Evolutionary conservation across 371 early-diverging fungal species (phyloP), one percentile per base, ranked within the genome.

Genomic region (Coemansia sp.): DNA sequence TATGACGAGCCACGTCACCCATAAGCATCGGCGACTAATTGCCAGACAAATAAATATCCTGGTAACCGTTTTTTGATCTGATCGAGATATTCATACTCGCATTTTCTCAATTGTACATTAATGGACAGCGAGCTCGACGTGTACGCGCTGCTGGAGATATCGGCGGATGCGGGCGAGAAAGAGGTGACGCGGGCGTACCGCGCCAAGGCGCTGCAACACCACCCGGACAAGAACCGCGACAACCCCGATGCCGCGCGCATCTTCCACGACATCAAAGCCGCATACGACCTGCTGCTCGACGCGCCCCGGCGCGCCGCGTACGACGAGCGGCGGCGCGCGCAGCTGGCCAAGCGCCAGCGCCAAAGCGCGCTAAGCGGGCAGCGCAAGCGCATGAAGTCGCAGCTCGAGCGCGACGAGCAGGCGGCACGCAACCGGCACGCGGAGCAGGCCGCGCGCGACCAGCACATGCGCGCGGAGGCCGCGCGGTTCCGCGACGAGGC

Each of bases 171-270:
- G 2, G 75, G 83, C 5, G 75, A 77, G 9, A 69, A 79, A 16
- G 88, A 88, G 36, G 92, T 97, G 64, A 91, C 90, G 58, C 88
- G 87, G 64, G 93, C 93, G 18, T 98, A 91, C 75, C 86, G 91
- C 39, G 86, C 86, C 65, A 84, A 95, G 58, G 92, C 92, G 3
- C 81, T 93, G 54, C 79, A 84, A 32, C 80, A 77, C 66, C 92
- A 91, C 67, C 94, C 94, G 3, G 95, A 95, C 68, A 95, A 78
- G 58, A 78, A 78, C 62, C 67, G 69, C 43, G 62, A 72, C 40
- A 58, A 64, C 14, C 71, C 72, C 5, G 36, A 53, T n/a, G 75
- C 67, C 8, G 66, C 61, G 5, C 58, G 54, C 16, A 50, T 64
- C 6, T 78, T 78, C 60, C 70, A 75, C 59, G 66, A 62, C 33